A percentile compares a stretch with the other conserved stretches of the same genome.
Conservation (phyloP, 352 stramenopile species). For the Aphanomyces astaci region DNA sequence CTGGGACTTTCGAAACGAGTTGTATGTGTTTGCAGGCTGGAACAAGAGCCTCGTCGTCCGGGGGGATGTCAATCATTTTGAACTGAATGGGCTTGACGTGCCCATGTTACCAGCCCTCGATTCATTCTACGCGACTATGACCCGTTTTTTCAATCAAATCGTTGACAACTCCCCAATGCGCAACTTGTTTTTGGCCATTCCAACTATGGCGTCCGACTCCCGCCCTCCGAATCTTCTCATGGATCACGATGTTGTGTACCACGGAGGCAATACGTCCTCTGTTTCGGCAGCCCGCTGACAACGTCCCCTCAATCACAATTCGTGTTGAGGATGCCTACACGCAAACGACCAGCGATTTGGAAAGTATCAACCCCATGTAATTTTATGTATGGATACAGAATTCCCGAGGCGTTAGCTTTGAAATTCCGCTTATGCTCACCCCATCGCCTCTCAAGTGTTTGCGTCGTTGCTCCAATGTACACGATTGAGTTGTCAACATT, state of each 20-base stretch:
- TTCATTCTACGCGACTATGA: background rate
- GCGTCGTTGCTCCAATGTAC: background rate
- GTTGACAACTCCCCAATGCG: background rate
- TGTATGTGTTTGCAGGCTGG: background rate
- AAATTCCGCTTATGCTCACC: background rate
- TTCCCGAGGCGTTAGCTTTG: background rate
- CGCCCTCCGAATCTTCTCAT: background rate
- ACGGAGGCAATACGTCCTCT: slow-evolving; percentile 11
- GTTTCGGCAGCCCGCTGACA: background rate
- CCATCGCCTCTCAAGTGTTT: background rate
- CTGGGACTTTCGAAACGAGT: background rate
- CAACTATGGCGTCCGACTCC: background rate
- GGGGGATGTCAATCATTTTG: background rate
- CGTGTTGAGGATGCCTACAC: no score
- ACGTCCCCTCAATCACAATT: background rate
- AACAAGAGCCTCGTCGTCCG: slow-evolving; percentile 8
- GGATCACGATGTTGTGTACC: background rate
- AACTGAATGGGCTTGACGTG: background rate
- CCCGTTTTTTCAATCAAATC: background rate
- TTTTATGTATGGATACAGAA: background rate
- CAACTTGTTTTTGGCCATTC: background rate
- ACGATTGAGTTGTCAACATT: background rate
- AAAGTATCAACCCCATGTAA: background rate
- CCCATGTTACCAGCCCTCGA: background rate
- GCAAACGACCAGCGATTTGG: no score